phyloP scores from a whole-genome alignment of 2,329 filamentous ascomycete species.

The Curvularia spicifera region DNA sequence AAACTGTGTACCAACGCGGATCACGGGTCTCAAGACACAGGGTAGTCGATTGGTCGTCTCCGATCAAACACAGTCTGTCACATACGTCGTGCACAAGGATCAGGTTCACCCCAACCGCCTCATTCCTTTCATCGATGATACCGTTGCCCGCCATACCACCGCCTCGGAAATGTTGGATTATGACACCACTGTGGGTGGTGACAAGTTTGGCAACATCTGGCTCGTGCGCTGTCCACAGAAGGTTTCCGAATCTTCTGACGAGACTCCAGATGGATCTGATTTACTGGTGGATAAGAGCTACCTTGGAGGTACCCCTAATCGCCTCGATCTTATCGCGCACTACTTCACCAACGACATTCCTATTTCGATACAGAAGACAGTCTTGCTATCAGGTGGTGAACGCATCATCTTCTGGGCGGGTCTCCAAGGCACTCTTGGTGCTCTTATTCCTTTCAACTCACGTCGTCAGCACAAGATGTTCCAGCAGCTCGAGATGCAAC shows the following conservation, averaged over 20 bases:
- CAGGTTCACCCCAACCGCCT: constrained; percentile 77
- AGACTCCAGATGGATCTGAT: constrained; percentile 87
- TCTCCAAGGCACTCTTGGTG: constrained; percentile 90
- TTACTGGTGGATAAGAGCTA: constrained; percentile 90
- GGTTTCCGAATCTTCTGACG: constrained; percentile 86
- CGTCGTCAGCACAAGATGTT: constrained; percentile 98
- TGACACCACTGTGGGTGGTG: constrained; percentile 90
- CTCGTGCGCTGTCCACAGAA: constrained; percentile 86
- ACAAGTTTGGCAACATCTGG: constrained; percentile 98
- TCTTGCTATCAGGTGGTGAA: constrained; percentile 87
- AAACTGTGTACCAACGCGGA: constrained; percentile 77
- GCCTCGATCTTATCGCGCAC: constrained; percentile 84
- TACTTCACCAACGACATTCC: constrained; percentile 92
- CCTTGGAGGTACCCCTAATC: constrained; percentile 85
- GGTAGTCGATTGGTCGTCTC: constrained; percentile 90
- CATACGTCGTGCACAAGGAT: constrained; percentile 91
- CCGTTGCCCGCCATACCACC: constrained; percentile 87
- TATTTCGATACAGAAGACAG: constrained; percentile 86
- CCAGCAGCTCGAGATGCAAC: constrained; percentile 87
- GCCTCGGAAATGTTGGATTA: constrained; percentile 96
- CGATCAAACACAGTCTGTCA: constrained; percentile 90
- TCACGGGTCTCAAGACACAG: constrained; percentile 87
- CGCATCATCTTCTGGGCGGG: constrained; percentile 94
- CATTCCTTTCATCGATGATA: constrained; percentile 92
- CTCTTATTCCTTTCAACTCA: constrained; percentile 87